phyloP scores from a whole-genome alignment of 1,139 yeast genomes.

The Casaregolazyma lundiana region DNA sequence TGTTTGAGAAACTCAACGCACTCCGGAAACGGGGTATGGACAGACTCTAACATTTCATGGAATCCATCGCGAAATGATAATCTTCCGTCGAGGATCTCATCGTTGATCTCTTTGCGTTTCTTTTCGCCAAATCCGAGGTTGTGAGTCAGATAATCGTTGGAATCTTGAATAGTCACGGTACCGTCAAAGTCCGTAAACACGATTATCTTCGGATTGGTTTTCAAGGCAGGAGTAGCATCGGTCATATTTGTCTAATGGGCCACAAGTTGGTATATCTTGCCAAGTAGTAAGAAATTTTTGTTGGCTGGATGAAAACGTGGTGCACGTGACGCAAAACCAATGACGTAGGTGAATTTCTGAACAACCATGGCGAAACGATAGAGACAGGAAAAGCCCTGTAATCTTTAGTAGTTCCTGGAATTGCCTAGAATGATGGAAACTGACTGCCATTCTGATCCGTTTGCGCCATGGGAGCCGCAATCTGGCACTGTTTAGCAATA shows the following conservation, averaged over 20 bases:
- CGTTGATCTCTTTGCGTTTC: slow-evolving; percentile 62
- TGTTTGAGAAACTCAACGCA: slow-evolving; percentile 55
- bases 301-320: too few species aligned
- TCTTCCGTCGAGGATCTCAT: slow-evolving; percentile 65
- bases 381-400: too few species aligned
- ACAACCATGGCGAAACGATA: too few species aligned
- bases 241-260: slow-evolving; percentile 9
- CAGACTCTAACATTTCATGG: slow-evolving; percentile 74
- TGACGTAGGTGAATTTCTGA: too few species aligned
- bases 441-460: too few species aligned
- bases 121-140: slow-evolving; percentile 78
- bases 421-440: too few species aligned
- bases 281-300: not conserved
- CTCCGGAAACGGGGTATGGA: slow-evolving; percentile 70
- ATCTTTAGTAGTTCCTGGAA: too few species aligned
- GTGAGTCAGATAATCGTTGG: slow-evolving; percentile 88
- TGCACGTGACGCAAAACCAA: too few species aligned
- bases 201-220: slow-evolving; percentile 53
- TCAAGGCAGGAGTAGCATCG: slow-evolving; percentile 28
- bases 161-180: slow-evolving; percentile 87
- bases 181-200: slow-evolving; percentile 98
- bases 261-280: not conserved
- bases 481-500: slow-evolving; percentile 2
- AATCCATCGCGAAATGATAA: slow-evolving; percentile 74
- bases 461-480: too few species aligned